Evolutionary conservation across 2,329 filamentous ascomycete species (phyloP).

Genomic region (Aspergillus texensis): DNA sequence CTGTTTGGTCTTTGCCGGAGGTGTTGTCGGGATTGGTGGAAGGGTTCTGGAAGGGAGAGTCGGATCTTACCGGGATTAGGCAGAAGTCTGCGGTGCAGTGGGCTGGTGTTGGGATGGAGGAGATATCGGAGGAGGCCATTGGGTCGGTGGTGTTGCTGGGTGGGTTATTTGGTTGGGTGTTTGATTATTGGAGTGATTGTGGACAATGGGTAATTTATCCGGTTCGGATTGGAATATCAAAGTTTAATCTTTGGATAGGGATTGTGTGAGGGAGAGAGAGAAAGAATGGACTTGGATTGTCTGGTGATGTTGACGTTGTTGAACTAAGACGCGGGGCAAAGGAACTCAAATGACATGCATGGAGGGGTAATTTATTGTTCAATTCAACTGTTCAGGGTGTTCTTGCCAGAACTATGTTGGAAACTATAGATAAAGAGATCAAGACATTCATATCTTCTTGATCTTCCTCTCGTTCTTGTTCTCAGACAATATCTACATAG

Average conservation of each 20-base stretch:
- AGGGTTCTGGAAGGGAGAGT: background rate
- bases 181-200: too few species aligned
- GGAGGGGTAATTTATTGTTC: background rate
- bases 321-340: conserved; percentile 2
- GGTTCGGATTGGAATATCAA: background rate
- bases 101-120: conserved; percentile 61
- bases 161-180: background rate
- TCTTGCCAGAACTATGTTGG: too few species aligned
- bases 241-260: background rate
- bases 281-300: background rate
- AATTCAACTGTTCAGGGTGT: background rate
- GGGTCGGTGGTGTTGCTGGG: background rate
- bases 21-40: background rate
- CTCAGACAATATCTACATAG: background rate
- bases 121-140: conserved; percentile 27
- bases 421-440: too few species aligned
- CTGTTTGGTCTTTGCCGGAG: background rate
- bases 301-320: background rate
- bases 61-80: conserved; percentile 70
- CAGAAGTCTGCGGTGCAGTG: conserved; percentile 89
- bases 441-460: background rate
- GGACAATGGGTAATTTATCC: background rate
- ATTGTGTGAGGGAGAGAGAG: background rate
- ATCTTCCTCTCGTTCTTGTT: background rate
- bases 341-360: background rate